These are phyloP conservation scores for Russula compacta DNA, from an alignment of 768 basidiomycete species.

Conservation along the genomic window DNA sequence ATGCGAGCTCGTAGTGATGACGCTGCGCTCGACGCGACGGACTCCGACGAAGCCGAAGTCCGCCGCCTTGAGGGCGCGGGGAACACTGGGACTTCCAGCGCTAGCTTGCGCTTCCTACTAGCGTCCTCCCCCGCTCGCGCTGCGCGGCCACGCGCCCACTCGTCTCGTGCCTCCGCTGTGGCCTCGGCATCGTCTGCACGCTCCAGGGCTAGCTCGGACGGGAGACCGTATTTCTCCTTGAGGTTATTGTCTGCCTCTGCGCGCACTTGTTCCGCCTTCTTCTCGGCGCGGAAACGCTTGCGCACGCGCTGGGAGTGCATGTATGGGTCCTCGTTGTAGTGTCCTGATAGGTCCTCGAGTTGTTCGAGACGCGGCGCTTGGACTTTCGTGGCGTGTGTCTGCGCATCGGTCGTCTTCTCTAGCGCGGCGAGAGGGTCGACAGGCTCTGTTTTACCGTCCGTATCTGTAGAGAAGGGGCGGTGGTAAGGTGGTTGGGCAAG, in stretches of 20 bases:
- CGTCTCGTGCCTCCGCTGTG: conserved; percentile 46
- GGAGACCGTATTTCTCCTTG: conserved; percentile 69
- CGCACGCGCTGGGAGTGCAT: conserved; percentile 63
- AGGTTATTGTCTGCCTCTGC: conserved; percentile 61
- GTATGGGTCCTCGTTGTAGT: conserved; percentile 82
- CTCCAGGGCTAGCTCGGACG: conserved; percentile 54
- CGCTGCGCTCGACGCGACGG: background rate
- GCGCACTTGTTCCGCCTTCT: conserved; percentile 67
- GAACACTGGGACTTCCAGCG: conserved; percentile 14
- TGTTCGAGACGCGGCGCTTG: conserved; percentile 76
- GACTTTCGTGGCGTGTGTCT: conserved; percentile 61
- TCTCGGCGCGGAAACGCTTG: conserved; percentile 78
- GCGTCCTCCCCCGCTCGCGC: conserved; percentile 37
- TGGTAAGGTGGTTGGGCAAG: background rate
- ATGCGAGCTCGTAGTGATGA: conserved; percentile 16
- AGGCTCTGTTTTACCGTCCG: conserved; percentile 52
- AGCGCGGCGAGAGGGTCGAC: conserved; percentile 80
- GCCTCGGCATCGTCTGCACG: conserved; percentile 53
- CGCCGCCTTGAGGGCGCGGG: background rate
- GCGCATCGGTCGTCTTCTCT: conserved; percentile 79
- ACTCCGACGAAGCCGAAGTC: background rate
- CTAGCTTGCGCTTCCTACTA: conserved; percentile 39
- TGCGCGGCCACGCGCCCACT: conserved; percentile 48
- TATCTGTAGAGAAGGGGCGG: conserved; percentile 37
- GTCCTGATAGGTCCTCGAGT: conserved; percentile 67